Conservation (phyloP, 2,329 filamentous ascomycete species). For the Colletotrichum tanaceti region DNA sequence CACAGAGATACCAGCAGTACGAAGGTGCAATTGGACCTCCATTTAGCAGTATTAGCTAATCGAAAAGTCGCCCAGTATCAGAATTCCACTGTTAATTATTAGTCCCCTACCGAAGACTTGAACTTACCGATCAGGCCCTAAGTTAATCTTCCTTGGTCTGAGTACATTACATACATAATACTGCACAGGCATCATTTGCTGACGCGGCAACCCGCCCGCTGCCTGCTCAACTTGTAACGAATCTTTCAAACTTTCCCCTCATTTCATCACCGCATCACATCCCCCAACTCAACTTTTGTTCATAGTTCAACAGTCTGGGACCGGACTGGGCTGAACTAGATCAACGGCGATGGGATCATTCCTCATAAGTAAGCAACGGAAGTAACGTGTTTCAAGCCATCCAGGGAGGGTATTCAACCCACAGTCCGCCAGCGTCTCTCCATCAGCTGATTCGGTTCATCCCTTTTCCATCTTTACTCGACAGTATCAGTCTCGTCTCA, state of each 20-base stretch:
- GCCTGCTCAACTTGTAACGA: neutral
- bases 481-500: neutral
- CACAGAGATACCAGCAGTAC: no score
- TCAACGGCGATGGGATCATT: neutral
- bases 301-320: neutral
- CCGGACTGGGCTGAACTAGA: no score
- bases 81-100: no score
- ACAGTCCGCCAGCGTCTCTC: no score
- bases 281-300: neutral
- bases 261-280: neutral
- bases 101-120: no score
- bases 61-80: no score
- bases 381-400: neutral
- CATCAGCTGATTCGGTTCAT: neutral
- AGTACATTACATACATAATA: no score
- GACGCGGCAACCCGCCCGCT: slow-evolving; percentile 11
- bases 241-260: neutral
- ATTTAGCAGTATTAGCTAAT: no score
- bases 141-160: no score
- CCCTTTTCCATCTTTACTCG: neutral
- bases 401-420: neutral
- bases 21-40: no score
- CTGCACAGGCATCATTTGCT: slow-evolving; percentile 12
- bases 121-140: no score
- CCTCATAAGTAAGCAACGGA: no score